Conservation (phyloP, 805 yeast species). For the Myxozyma neotropica region DNA sequence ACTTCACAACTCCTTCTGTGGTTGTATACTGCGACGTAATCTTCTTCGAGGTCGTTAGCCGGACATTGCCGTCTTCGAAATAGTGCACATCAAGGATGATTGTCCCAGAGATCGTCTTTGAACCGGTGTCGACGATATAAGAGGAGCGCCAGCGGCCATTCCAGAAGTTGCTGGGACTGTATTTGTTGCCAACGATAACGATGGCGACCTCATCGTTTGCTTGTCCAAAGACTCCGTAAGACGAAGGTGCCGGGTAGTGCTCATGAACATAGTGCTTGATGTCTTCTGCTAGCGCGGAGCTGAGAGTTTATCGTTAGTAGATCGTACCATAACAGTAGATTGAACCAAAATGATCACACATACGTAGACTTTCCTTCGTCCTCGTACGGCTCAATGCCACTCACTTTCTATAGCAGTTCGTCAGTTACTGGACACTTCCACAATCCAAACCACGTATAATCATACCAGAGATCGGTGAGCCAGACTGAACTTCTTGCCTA, state of each 20-base stretch:
- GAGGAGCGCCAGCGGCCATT: constrained; percentile 85
- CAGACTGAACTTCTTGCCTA: constrained; percentile 56
- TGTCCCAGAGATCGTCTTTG: constrained; percentile 51
- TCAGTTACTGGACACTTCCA: neutral
- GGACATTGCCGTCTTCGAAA: constrained; percentile 94
- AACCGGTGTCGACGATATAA: constrained; percentile 51
- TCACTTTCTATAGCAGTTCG: constrained; percentile 47
- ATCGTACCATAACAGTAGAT: constrained; percentile 18
- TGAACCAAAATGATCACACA: constrained; percentile 9
- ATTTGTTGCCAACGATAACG: constrained; percentile 68
- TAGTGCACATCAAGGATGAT: constrained; percentile 80
- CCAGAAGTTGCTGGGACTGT: constrained; percentile 75
- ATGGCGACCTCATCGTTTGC: constrained; percentile 45
- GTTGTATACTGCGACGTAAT: constrained; percentile 31
- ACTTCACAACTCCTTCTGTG: constrained; percentile 44
- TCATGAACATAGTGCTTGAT: constrained; percentile 58
- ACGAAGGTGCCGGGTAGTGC: constrained; percentile 65
- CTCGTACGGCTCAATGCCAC: constrained; percentile 54
- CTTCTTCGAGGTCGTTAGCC: constrained; percentile 56
- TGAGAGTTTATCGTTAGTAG: constrained; percentile 6
- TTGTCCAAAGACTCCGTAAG: constrained; percentile 50
- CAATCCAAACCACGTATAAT: neutral
- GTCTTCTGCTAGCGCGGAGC: constrained; percentile 39
- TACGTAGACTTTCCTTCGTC: constrained; percentile 24
- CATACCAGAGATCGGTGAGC: constrained; percentile 48